Evolutionary conservation across 2,329 filamentous ascomycete genomes (phyloP).

Genomic region (Coniochaeta prunicola): DNA sequence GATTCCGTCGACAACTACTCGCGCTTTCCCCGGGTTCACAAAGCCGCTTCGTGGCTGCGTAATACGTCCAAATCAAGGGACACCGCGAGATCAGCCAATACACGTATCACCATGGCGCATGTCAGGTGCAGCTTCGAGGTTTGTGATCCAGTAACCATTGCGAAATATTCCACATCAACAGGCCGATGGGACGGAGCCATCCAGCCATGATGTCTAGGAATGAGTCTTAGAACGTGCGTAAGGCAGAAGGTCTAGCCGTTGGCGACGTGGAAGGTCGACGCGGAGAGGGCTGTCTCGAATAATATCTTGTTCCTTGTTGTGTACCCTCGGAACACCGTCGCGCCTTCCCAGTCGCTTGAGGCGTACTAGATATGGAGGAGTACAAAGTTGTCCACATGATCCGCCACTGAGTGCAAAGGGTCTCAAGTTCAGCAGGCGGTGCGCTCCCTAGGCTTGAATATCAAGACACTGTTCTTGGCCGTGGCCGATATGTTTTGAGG

Average conservation of each 20-base stretch:
- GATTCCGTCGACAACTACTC: not conserved
- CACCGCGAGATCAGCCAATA: not conserved
- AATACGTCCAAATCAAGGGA: not conserved
- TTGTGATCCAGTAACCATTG: not conserved
- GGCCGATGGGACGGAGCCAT: not conserved
- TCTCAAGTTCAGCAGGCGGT: not conserved
- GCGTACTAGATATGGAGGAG: not conserved
- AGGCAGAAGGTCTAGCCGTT: not conserved
- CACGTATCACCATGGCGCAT: not conserved
- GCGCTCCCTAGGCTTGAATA: not conserved
- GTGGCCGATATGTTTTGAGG: not conserved
- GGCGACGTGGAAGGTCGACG: not conserved
- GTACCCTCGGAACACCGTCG: not conserved
- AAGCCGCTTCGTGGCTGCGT: not conserved
- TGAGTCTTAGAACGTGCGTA: not conserved
- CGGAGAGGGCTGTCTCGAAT: not conserved
- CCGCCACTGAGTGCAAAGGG: not conserved
- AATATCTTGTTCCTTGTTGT: not conserved
- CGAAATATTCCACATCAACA: not conserved
- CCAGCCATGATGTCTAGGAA: not conserved
- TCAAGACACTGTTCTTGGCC: not conserved
- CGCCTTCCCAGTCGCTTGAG: not conserved
- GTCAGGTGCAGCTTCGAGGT: not conserved
- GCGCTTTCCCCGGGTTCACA: not conserved
- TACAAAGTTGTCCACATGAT: not conserved